Percentiles rank a stretch among this genome's conserved stretches.
Conservation (phyloP, 75 land plant genomes). For the Selaginella moellendorffii region DNA sequence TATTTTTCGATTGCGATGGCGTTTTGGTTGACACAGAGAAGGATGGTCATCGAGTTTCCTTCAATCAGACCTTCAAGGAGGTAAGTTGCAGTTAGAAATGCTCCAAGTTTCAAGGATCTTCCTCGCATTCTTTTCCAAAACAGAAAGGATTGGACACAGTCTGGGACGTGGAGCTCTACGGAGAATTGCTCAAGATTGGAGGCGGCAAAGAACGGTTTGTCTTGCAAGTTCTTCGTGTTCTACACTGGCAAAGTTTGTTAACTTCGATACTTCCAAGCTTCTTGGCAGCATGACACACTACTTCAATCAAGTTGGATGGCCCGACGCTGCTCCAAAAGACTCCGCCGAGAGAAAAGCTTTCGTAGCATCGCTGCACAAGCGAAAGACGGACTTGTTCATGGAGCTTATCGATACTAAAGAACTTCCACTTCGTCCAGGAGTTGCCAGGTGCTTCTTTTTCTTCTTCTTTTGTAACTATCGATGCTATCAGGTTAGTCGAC, state of each 20-base stretch:
- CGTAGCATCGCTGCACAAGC: slow-evolving; percentile 78
- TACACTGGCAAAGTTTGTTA: background rate
- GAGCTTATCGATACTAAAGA: slow-evolving; percentile 63
- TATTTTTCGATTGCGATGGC: slow-evolving; percentile 91
- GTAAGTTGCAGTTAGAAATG: slow-evolving; percentile 16
- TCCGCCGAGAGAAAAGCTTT: slow-evolving; percentile 66
- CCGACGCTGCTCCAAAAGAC: slow-evolving; percentile 47
- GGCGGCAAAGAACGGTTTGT: slow-evolving; percentile 86
- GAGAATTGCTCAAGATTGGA: slow-evolving; percentile 88
- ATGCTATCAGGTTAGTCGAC: slow-evolving; percentile 68
- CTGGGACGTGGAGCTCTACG: slow-evolving; percentile 92
- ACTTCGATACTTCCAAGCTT: background rate
- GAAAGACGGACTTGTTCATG: slow-evolving; percentile 92
- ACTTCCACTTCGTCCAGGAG: slow-evolving; percentile 93
- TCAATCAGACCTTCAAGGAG: slow-evolving; percentile 80
- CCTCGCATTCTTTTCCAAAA: background rate
- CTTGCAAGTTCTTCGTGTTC: background rate
- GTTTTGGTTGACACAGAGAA: slow-evolving; percentile 94
- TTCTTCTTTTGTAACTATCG: too few species aligned
- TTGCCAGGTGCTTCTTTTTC: slow-evolving; percentile 53
- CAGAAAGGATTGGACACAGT: slow-evolving; percentile 64
- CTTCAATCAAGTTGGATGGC: slow-evolving; percentile 83
- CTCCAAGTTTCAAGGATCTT: too few species aligned
- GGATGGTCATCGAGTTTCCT: slow-evolving; percentile 84
- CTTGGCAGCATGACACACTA: slow-evolving; percentile 71